Evolutionary conservation across 176 grass and related monocot genomes (phyloP), one percentile per base, ranked within the genome.

Genomic region (Rhynchospora tenuis): DNA sequence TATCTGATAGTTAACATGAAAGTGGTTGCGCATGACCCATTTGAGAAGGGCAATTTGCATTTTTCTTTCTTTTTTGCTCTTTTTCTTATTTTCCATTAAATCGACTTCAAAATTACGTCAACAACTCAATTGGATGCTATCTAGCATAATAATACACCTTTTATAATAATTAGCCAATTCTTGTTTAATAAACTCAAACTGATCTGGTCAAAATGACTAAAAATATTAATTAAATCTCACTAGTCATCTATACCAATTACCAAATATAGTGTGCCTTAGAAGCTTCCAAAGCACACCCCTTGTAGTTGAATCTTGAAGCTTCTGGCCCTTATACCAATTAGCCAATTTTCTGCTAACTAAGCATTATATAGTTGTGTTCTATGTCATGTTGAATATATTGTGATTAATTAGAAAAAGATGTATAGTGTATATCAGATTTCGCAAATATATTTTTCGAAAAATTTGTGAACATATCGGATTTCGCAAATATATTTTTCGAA

Each of bases 381-480:
- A 46, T 65, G 2, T n/a, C 55, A 27, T 44, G 51, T 80, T 52
- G 60, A 62, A 81, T 44, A 81, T 63, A 43, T 24, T 64, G n/a
- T 22, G 17, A 75, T 51, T 48, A 47, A 74, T 19, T 74, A 46
- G 12, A 64, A 80, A 50, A 2, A 52, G 28, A 24, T 50, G 15
- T 3, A 31, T 13, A n/a, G 12, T 13, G 42, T 65, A 31, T 27
- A 82, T 48, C 33, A 38, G 33, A 38, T 38, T 38, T 38, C 67
- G 80, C 59, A 65, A 82, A 52, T 75, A 48, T 52, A 48, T 48
- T 78, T 77, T 52, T 84, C 56, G 83, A 73, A 45, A 74, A 47
- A 38, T 14, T 55, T 76, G 12, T 76, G 7, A 38, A 61, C n/a
- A 29, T 8, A 82, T 5, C 47, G 17, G n/a, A 82, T 20, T 63